Percentiles rank a stretch among this genome's conserved stretches.
phyloP scores from a whole-genome alignment of 352 stramenopile genomes.

The Pythium insidiosum region DNA sequence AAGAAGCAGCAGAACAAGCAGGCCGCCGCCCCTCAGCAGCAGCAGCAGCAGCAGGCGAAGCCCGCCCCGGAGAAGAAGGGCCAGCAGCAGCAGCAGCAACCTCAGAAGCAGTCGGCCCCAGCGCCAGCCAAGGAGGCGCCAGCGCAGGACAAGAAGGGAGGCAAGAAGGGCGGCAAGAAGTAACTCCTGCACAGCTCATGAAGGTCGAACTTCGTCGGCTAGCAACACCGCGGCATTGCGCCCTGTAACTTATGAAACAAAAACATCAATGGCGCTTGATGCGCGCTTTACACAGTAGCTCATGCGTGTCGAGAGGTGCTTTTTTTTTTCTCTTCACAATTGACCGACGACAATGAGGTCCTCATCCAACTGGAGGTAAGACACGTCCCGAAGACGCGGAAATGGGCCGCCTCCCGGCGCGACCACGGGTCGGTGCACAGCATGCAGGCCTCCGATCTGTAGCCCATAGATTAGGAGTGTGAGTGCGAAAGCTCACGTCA shows the following conservation, averaged over 20 bases:
- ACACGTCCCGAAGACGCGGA: constrained; percentile 22
- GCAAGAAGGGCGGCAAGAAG: neutral
- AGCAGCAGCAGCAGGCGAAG: too few species aligned
- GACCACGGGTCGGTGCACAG: constrained; percentile 23
- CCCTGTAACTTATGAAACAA: too few species aligned
- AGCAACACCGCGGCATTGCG: too few species aligned
- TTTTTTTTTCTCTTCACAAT: constrained; percentile 9
- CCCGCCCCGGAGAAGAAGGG: too few species aligned
- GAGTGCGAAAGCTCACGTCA: neutral
- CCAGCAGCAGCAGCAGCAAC: too few species aligned
- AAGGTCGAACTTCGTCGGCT: too few species aligned
- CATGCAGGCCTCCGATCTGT: constrained; percentile 55
- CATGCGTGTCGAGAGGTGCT: neutral
- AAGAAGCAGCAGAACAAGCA: too few species aligned
- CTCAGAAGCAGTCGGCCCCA: too few species aligned
- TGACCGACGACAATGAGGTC: constrained; percentile 43
- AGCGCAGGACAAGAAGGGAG: neutral
- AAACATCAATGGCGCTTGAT: too few species aligned
- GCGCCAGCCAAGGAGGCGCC: too few species aligned
- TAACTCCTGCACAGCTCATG: too few species aligned
- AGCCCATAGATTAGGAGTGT: neutral
- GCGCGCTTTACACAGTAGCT: neutral
- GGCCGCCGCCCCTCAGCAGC: too few species aligned
- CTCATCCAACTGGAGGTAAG: constrained; percentile 26
- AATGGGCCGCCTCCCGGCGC: constrained; percentile 13